These are phyloP conservation scores for Eucalyptus urophylla DNA, from an alignment of 345 rosid genomes.

Conservation along the genomic window DNA sequence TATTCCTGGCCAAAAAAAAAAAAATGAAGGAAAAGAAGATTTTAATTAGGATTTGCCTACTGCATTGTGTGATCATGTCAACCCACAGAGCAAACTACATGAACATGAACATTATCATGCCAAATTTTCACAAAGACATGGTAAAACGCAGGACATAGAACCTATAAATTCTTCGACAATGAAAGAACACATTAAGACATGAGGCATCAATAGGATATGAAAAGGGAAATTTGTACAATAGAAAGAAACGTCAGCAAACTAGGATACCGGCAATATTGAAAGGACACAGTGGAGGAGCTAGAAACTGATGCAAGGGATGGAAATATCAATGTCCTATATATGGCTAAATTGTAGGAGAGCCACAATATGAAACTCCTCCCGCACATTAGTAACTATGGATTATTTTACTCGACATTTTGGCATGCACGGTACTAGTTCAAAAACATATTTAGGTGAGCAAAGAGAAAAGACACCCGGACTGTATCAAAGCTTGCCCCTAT, in stretches of 20 bases:
- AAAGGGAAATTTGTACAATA: accelerated
- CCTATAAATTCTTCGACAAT: not conserved
- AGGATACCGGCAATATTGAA: not conserved
- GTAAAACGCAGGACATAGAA: not conserved
- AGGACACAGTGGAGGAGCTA: not conserved
- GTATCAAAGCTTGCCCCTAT: not conserved
- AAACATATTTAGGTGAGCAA: accelerated
- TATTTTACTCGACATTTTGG: not conserved
- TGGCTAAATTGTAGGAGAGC: not conserved
- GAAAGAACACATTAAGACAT: accelerated
- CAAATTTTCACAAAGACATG: not conserved
- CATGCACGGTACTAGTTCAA: not conserved
- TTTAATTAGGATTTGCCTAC: not conserved
- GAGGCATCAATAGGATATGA: not conserved
- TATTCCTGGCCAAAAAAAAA: conserved; percentile 8
- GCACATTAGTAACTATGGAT: accelerated
- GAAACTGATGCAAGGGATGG: not conserved
- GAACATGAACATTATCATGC: not conserved
- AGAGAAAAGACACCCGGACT: not conserved
- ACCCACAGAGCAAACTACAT: accelerated
- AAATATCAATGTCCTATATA: not conserved
- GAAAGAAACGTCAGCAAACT: not conserved
- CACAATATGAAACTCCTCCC: accelerated
- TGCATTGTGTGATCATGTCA: not conserved
- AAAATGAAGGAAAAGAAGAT: not conserved